A percentile compares a stretch with the other conserved stretches of the same genome.
These are phyloP conservation scores for Metahyphopichia silvanorum DNA, from an alignment of 805 yeast species.

Conservation along the genomic window DNA sequence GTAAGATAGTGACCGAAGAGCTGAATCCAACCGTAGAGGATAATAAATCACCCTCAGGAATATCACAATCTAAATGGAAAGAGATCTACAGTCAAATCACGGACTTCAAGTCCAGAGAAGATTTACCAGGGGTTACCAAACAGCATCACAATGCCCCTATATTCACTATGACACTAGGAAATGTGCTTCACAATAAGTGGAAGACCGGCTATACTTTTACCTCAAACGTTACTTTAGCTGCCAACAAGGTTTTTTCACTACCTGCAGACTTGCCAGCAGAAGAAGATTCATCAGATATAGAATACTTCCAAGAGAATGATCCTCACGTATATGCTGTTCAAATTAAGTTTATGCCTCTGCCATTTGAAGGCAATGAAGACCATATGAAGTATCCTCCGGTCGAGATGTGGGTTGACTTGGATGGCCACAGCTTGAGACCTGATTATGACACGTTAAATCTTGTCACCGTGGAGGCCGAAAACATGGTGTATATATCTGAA, in stretches of 20 bases:
- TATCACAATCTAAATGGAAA: slow-evolving; percentile 12
- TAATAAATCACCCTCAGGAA: too few species aligned
- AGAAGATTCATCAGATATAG: slow-evolving; percentile 15
- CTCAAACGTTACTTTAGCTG: slow-evolving; percentile 29
- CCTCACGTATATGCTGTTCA: slow-evolving; percentile 40
- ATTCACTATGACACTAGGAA: slow-evolving; percentile 39
- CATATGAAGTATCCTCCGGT: slow-evolving; percentile 46
- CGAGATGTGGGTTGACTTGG: slow-evolving; percentile 52
- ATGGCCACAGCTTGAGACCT: slow-evolving; percentile 28
- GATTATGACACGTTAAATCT: slow-evolving; percentile 38
- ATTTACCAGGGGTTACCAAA: slow-evolving; percentile 17
- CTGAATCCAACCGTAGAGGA: too few species aligned
- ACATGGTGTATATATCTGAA: slow-evolving; percentile 37
- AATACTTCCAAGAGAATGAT: slow-evolving; percentile 17
- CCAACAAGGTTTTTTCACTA: slow-evolving; percentile 28
- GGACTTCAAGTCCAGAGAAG: slow-evolving; percentile 22
- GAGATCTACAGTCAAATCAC: slow-evolving; percentile 20
- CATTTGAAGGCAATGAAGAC: slow-evolving; percentile 18
- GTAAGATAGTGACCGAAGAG: too few species aligned
- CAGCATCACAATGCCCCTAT: slow-evolving; percentile 20
- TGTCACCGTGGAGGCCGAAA: slow-evolving; percentile 46
- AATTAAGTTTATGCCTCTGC: slow-evolving; percentile 45
- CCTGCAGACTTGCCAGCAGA: slow-evolving; percentile 19
- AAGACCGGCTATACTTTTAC: slow-evolving; percentile 21
- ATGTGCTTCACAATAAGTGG: slow-evolving; percentile 25